These are phyloP conservation scores for Elsinoe ampelina DNA, from an alignment of 2,329 filamentous ascomycete genomes.

Conservation along the genomic window DNA sequence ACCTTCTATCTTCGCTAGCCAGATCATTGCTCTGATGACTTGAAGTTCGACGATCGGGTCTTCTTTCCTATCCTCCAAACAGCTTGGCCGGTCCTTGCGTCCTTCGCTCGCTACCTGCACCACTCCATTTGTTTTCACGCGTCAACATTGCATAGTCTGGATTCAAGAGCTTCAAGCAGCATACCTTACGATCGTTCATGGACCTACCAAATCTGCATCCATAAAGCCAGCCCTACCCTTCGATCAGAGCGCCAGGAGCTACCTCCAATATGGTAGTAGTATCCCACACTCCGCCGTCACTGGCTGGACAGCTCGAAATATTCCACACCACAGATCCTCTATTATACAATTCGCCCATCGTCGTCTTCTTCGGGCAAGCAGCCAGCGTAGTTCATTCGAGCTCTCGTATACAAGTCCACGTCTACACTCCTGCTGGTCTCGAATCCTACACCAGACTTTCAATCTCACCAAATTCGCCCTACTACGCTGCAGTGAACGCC, in stretches of 20 bases:
- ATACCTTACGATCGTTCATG: background rate
- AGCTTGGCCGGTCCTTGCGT: conserved; percentile 15
- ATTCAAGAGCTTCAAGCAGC: conserved; percentile 7
- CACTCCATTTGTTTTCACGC: background rate
- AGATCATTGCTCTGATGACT: background rate
- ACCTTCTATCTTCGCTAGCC: background rate
- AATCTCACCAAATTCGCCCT: conserved; percentile 81
- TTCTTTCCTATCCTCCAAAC: background rate
- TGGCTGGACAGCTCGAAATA: conserved; percentile 75
- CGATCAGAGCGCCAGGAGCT: background rate
- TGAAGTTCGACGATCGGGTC: background rate
- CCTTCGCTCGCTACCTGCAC: background rate
- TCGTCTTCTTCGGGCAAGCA: conserved; percentile 78
- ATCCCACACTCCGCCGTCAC: conserved; percentile 61
- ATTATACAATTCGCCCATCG: conserved; percentile 68
- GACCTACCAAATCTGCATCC: background rate
- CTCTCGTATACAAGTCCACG: conserved; percentile 88
- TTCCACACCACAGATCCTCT: conserved; percentile 83
- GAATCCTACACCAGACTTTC: conserved; percentile 86
- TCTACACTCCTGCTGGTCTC: conserved; percentile 82
- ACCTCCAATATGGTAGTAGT: conserved; percentile 65
- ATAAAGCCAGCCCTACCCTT: too few relatives aligned
- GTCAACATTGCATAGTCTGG: background rate
- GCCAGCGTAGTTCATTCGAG: conserved; percentile 77
- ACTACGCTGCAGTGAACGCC: conserved; percentile 82